Base-by-base conservation (phyloP, 257 asterid genomes). In the Leonotis leonurus region DNA sequence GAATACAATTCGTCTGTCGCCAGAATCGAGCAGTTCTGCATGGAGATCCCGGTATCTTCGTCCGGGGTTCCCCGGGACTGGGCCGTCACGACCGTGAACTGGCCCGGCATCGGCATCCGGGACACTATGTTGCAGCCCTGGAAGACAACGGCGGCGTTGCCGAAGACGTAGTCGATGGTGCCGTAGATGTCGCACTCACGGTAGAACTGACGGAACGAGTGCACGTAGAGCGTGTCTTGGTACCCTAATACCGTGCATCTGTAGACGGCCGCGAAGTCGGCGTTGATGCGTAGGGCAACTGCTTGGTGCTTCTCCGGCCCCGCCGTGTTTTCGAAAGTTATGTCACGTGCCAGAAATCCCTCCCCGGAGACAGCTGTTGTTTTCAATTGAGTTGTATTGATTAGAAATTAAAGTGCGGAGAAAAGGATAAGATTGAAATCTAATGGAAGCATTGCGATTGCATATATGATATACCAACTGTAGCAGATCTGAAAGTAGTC, bases 401-500 rank as follows among this genome's bases (percentile, higher is more conserved):
- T n/a, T n/a, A n/a, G n/a, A n/a, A n/a, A n/a, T n/a, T n/a, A n/a
- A n/a, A n/a, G n/a, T n/a, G n/a, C 14, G 14, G 6, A 40, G 1
- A 13, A 32, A 32, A 5, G 6, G 10, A 32, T 5, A n/a, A 32
- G 3, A 7, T n/a, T 5, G 1, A 32, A 32, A 32, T 5, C 6
- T 5, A 6, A 32, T 32, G n/a, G n/a, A n/a, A n/a, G n/a, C n/a
- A 30, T 30, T 30, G 7, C 1, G 35, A 1, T 3, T 3, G 2
- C 9, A 9, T 33, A 9, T 1, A 11, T n/a, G n/a, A n/a, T 50
- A 5, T 83, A 92, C 97, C 99, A 1, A 92, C 67, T 4, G 99
- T 92, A 3, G 97, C 97, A 41, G 96, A 83, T 85, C 97, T 77
- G 81, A 78, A 92, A 40, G 99, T 92, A 25, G 99, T 89, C 99